Base-by-base conservation (phyloP, 805 yeast species). In the Kurtzmaniella fragi region DNA sequence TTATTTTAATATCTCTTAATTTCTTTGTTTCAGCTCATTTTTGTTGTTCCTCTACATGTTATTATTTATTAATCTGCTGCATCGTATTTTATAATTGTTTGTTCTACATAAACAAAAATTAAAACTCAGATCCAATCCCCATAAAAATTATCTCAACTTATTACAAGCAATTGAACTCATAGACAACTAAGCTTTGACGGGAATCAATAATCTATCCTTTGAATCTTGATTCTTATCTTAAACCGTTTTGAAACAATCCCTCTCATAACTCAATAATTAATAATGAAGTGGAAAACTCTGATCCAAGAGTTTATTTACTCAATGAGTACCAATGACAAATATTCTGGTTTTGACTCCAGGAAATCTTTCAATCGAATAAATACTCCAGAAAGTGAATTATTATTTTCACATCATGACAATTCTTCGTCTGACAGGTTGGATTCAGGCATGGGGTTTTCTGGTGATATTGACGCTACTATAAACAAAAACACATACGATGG, bases 291-390 rank as follows among this genome's bases (percentile, higher is more conserved):
- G 28, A 37, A 50, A 28, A 72, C 73, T 46, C 71, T 64, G 48
- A 57, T 79, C 51, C 80, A 70, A 53, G 82, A 80, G 58, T 65
- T 80, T 47, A 54, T 81, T 11, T 82, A 82, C 55, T 75, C 84
- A 10, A 62, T 82, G 43, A 77, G 79, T 35, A 79, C 88, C 5
- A 74, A 71, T 38, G 89, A 82, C 49, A 78, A 83, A 48, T 82
- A 82, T 49, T 82, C 89, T 1, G 88, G 80, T 47, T 82, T 70
- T 52, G 75, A 78, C 47, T 65, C 77, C 12, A 59, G 73, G 31
- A 70, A 67, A 43, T 65, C 71, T 6, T 69, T 65, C 53, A 64
- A 63, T 49, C 52, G 72, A 28, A 52, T 67, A 33, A 67, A 66
- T 46, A 67, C 64, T 39, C 74, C 73, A 17, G 70, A 67, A 13